A percentile compares a stretch with the other conserved stretches of the same genome.
These are phyloP conservation scores for Micromonas pusilla DNA, from an alignment of 139 green algal species.

Conservation along the genomic window DNA sequence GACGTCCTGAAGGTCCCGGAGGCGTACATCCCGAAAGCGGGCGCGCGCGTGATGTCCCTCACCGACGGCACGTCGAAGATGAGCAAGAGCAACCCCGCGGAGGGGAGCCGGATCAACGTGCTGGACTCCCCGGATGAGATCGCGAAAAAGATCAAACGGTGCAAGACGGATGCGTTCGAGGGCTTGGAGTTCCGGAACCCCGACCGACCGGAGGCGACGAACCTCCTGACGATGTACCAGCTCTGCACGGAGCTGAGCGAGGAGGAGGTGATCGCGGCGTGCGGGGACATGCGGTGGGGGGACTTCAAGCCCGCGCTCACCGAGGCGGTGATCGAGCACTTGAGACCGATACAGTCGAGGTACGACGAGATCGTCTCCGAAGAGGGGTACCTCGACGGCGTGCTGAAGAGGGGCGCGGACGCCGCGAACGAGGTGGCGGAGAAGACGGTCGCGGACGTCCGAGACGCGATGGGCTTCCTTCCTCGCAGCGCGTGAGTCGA, in stretches of 20 bases:
- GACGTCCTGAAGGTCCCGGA: constrained; percentile 68
- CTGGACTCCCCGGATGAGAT: constrained; percentile 79
- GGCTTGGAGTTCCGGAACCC: constrained; percentile 80
- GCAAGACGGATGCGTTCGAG: constrained; percentile 68
- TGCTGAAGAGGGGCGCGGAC: constrained; percentile 54
- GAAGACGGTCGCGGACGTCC: constrained; percentile 49
- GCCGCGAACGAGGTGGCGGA: constrained; percentile 51
- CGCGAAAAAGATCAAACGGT: constrained; percentile 74
- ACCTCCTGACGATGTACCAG: constrained; percentile 94
- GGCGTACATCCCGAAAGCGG: constrained; percentile 80
- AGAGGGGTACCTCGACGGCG: constrained; percentile 47
- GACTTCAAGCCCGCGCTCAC: constrained; percentile 90
- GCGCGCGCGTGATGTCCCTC: constrained; percentile 92
- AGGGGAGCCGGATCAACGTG: constrained; percentile 87
- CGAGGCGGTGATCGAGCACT: constrained; percentile 85
- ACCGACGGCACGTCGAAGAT: constrained; percentile 91
- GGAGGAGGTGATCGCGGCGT: constrained; percentile 58
- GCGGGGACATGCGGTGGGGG: constrained; percentile 74
- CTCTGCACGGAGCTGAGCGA: constrained; percentile 39
- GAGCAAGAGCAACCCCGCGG: constrained; percentile 85
- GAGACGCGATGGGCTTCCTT: constrained; percentile 71
- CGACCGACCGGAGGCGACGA: constrained; percentile 83
- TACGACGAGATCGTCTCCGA: constrained; percentile 35
- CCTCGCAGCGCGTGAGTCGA: not conserved
- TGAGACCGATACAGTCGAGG: constrained; percentile 75